Conservation (phyloP, 225 moss, liverwort and hornwort species). For the Polytrichum formosum region DNA sequence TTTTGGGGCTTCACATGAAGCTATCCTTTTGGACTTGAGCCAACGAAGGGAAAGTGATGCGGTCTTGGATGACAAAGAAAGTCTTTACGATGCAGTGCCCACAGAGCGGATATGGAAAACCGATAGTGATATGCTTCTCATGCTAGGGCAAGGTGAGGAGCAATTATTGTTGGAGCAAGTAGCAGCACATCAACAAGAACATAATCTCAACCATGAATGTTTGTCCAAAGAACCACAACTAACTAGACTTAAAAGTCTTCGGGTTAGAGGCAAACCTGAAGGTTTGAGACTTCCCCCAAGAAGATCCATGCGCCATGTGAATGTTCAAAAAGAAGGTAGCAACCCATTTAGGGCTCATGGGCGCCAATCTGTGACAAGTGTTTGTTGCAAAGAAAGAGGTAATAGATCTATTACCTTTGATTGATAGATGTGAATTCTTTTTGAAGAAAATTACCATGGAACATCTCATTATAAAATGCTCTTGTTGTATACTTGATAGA, state of each 20-base stretch:
- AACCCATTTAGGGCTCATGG: not conserved
- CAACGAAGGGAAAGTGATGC: not conserved
- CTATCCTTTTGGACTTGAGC: not conserved
- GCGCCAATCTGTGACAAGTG: not conserved
- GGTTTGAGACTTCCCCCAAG: too few relatives aligned
- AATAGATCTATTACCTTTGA: fast-evolving
- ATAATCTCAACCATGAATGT: constrained; percentile 1
- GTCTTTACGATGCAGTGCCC: not conserved
- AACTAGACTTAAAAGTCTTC: too few relatives aligned
- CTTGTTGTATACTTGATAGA: too few relatives aligned
- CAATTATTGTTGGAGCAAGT: constrained; percentile 13
- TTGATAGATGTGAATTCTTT: too few relatives aligned
- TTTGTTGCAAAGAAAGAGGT: constrained; percentile 9
- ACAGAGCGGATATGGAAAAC: not conserved
- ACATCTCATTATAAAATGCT: too few relatives aligned
- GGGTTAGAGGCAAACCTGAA: too few relatives aligned
- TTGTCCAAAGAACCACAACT: not conserved
- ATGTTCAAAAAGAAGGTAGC: constrained; percentile 7
- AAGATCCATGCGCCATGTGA: not conserved
- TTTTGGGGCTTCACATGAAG: not conserved
- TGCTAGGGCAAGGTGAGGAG: constrained; percentile 39
- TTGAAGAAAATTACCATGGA: too few relatives aligned
- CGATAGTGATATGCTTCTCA: constrained; percentile 21
- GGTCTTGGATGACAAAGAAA: not conserved
- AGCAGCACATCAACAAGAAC: constrained; percentile 2